phyloP scores from a whole-genome alignment of 2,329 filamentous ascomycete genomes.

The Emericellopsis atlantica region DNA sequence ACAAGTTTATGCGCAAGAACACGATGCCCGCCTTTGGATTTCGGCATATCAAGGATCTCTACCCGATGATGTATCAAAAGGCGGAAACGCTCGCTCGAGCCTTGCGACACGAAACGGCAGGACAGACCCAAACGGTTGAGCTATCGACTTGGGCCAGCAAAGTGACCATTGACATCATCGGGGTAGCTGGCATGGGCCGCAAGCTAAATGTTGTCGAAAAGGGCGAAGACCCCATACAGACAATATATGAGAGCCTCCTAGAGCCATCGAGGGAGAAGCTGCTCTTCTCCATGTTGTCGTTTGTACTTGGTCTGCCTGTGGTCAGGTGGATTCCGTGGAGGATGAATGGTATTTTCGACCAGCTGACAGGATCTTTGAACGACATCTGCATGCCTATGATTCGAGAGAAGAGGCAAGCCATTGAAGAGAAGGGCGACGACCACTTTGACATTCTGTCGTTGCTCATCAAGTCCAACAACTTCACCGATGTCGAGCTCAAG shows the following conservation, averaged over 20 bases:
- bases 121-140: slow-evolving; percentile 12
- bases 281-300: slow-evolving; percentile 24
- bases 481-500: slow-evolving; percentile 36
- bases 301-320: slow-evolving; percentile 20
- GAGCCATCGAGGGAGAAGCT: slow-evolving; percentile 31
- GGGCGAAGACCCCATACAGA: slow-evolving; percentile 15
- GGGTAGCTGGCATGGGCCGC: slow-evolving; percentile 41
- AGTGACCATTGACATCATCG: slow-evolving; percentile 48
- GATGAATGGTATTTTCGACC: slow-evolving; percentile 24
- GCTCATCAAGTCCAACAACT: slow-evolving; percentile 36
- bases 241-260: slow-evolving; percentile 30
- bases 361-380: slow-evolving; percentile 20
- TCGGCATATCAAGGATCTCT: slow-evolving; percentile 56
- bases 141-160: slow-evolving; percentile 36
- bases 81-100: slow-evolving; percentile 17
- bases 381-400: slow-evolving; percentile 31
- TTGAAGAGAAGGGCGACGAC: slow-evolving; percentile 24
- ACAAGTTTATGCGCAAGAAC: slow-evolving; percentile 57
- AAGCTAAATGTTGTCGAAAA: slow-evolving; percentile 32
- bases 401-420: slow-evolving; percentile 32
- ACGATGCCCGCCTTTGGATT: slow-evolving; percentile 55
- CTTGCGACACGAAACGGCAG: slow-evolving; percentile 25
- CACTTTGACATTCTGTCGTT: slow-evolving; percentile 53
- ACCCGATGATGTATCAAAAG: slow-evolving; percentile 58
- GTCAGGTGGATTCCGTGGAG: slow-evolving; percentile 30